Base-by-base conservation (phyloP, 2,329 filamentous ascomycete genomes). In the Pseudogymnoascus sp. region DNA sequence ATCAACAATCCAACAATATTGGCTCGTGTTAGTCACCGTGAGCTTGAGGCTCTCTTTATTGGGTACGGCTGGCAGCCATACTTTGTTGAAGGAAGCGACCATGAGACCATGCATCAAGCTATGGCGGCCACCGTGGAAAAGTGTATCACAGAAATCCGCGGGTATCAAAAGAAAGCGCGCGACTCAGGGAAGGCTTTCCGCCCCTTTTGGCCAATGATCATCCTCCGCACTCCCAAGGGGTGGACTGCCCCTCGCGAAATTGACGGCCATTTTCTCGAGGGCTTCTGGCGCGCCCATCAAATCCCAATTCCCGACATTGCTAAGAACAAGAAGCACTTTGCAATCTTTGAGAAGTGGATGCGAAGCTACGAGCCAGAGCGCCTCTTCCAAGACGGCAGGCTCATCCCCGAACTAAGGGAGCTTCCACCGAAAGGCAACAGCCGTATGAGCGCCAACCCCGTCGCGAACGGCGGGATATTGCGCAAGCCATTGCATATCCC, bases 31-130 rank as follows among this genome's bases (percentile, higher is more conserved):
- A 83, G 84, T 47, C 88, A 91, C 73, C 83, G 88, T 66, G 89
- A 93, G 75, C 79, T 93, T 5, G 81, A 85, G 68, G 77, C 81
- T 23, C 79, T 93, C 16, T 89, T 93, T 74, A 67, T 83, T 45
- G 89, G 89, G 31, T 92, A 91, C 70, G 89, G 89, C 68, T 93
- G 87, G 86, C 83, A 86, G 60, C 89, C 89, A 7, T 91, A 91
- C 75, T 91, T 92, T 69, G 89, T 93, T 59, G 88, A 92, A 71
- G 89, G 89, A 60, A 85, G 85, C 67, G 88, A 93, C 62, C 71
- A 88, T 29, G 82, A 88, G 36, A 83, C 81, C 54, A 92, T 93
- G 89, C 88, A 92, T 71, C 89, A 92, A 74, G 89, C 88, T 64
- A 92, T 92, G 89, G 88, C 89, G 11, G 83, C 83, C 47, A 92